phyloP scores from a whole-genome alignment of 2,329 filamentous ascomycete species.

The Fusarium denticulatum region DNA sequence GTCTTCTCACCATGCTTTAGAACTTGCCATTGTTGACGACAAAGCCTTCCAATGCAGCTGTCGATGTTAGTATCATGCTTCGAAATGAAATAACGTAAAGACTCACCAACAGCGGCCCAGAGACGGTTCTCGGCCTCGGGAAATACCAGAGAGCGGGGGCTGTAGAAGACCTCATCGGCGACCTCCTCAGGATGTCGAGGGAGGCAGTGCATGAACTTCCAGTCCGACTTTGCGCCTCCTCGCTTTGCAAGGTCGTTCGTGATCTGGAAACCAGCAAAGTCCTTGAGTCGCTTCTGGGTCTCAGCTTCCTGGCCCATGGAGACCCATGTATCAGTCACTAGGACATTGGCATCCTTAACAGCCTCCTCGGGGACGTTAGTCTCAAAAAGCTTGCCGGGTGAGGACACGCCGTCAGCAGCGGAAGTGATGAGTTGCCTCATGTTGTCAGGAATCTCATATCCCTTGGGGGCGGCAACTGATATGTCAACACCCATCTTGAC shows the following conservation, averaged over 20 bases:
- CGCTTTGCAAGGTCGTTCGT: conserved; percentile 84
- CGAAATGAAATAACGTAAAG: background rate
- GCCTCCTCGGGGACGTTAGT: conserved; percentile 85
- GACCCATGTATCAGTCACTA: conserved; percentile 98
- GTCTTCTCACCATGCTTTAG: background rate
- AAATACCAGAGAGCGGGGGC: conserved; percentile 86
- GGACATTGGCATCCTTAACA: conserved; percentile 84
- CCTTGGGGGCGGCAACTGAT: conserved; percentile 84
- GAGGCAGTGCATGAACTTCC: conserved; percentile 99
- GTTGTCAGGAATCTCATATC: conserved; percentile 79
- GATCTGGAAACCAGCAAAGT: conserved; percentile 91
- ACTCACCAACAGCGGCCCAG: conserved; percentile 84
- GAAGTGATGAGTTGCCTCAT: conserved; percentile 80
- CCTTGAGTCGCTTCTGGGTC: conserved; percentile 77
- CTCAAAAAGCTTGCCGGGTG: conserved; percentile 75
- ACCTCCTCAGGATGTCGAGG: conserved; percentile 94
- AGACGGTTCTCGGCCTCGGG: conserved; percentile 93
- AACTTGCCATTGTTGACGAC: conserved; percentile 94
- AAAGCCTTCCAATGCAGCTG: conserved; percentile 84
- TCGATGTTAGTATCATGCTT: conserved; percentile 25
- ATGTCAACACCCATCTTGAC: conserved; percentile 89
- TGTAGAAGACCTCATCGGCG: conserved; percentile 93
- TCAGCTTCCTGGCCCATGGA: conserved; percentile 98
- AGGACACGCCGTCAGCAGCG: conserved; percentile 65
- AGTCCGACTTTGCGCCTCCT: conserved; percentile 85